Conservation (phyloP, 306 rosid genomes). For the Begonia fuchsioides region DNA sequence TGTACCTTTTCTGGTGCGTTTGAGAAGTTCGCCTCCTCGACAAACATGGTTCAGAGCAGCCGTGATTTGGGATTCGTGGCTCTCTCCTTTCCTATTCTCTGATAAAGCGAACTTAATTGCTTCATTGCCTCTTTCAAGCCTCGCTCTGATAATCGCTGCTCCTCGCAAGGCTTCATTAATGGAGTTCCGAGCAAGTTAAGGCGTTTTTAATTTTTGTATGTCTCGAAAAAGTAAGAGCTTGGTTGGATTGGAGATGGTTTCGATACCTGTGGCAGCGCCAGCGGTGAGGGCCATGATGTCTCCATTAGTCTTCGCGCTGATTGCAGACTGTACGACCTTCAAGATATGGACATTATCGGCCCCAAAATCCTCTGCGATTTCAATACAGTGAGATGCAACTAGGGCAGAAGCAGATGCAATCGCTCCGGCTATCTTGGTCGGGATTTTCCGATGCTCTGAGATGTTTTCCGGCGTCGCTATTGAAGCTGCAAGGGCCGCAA, state of each 20-base stretch:
- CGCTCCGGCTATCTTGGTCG: slow-evolving; percentile 41
- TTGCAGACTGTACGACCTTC: slow-evolving; percentile 65
- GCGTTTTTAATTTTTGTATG: too few relatives aligned
- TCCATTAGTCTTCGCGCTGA: slow-evolving; percentile 73
- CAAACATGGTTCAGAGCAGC: slow-evolving; percentile 47
- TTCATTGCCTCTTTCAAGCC: slow-evolving; percentile 59
- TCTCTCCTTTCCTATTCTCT: slow-evolving; percentile 48
- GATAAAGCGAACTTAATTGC: slow-evolving; percentile 34
- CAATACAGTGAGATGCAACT: slow-evolving; percentile 95
- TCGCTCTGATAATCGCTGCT: slow-evolving; percentile 60
- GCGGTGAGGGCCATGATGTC: slow-evolving; percentile 92
- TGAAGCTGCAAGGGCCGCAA: slow-evolving; percentile 69
- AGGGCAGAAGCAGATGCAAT: slow-evolving; percentile 85
- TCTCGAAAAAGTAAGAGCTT: too few relatives aligned
- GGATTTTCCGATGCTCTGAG: slow-evolving; percentile 21
- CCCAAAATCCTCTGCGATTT: slow-evolving; percentile 94
- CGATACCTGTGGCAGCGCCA: slow-evolving; percentile 86
- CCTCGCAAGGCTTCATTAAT: slow-evolving; percentile 56
- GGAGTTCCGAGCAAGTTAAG: neutral
- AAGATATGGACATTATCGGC: slow-evolving; percentile 63
- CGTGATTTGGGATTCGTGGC: slow-evolving; percentile 40
- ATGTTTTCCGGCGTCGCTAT: slow-evolving; percentile 37
- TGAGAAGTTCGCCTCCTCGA: slow-evolving; percentile 79
- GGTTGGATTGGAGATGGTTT: neutral
- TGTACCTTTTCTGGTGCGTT: slow-evolving; percentile 90